Evolutionary conservation across 73 alveolate genomes (phyloP).

Genomic region (Halteria grandinella): DNA sequence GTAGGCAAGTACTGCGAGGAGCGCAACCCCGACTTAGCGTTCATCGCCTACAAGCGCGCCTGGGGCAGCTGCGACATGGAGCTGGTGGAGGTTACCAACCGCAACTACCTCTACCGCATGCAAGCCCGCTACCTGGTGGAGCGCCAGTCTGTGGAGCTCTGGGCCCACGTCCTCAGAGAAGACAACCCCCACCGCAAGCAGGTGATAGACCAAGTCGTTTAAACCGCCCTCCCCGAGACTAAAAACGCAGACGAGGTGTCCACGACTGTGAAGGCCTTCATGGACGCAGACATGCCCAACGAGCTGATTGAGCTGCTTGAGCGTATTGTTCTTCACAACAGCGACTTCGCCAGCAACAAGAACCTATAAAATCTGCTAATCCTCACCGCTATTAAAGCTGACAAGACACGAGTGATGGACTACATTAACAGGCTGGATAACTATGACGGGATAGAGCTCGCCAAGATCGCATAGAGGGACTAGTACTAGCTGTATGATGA

Average conservation of each 20-base stretch:
- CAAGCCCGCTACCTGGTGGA: slow-evolving; percentile 99
- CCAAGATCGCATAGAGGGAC: slow-evolving; percentile 92
- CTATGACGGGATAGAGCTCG: slow-evolving; percentile 98
- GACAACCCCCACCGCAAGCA: slow-evolving; percentile 97
- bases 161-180: slow-evolving; percentile 96
- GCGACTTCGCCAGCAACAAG: slow-evolving; percentile 95
- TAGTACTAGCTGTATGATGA: slow-evolving; percentile 90
- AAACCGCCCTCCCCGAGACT: slow-evolving; percentile 97
- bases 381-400: slow-evolving; percentile 98
- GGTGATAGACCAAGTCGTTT: slow-evolving; percentile 98
- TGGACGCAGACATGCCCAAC: slow-evolving; percentile 98
- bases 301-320: slow-evolving; percentile 99
- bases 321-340: slow-evolving; percentile 99
- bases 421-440: slow-evolving; percentile 99
- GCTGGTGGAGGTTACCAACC: slow-evolving; percentile 97
- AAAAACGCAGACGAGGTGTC: slow-evolving; percentile 98
- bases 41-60: slow-evolving; percentile 98
- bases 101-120: slow-evolving; percentile 97
- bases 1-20: slow-evolving; percentile 99
- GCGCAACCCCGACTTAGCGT: slow-evolving; percentile 97
- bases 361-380: slow-evolving; percentile 96
- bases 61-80: slow-evolving; percentile 99
- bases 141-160: slow-evolving; percentile 96
- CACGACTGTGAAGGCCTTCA: slow-evolving; percentile 96
- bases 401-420: slow-evolving; percentile 96